Evolutionary conservation across 192 early-diverging fungal genomes (phyloP).

Genomic region (Backusella sp.): DNA sequence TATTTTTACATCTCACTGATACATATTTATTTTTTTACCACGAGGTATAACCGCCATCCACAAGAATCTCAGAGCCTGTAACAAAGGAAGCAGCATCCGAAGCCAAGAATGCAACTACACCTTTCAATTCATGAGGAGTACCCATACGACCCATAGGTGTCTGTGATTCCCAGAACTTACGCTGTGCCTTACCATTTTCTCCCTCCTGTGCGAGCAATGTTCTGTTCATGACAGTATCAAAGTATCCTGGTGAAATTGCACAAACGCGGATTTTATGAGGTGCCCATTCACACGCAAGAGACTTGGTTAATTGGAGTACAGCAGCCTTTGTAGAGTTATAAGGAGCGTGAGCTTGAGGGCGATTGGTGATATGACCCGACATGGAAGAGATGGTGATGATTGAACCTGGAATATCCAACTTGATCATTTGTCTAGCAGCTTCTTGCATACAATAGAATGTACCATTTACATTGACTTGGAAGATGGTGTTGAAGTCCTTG

Average conservation of each 20-base stretch:
- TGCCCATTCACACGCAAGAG: constrained; percentile 49
- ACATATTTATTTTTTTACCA: neutral
- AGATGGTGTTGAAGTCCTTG: constrained; percentile 22
- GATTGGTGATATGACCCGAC: constrained; percentile 35
- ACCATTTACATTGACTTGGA: constrained; percentile 39
- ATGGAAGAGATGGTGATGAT: constrained; percentile 45
- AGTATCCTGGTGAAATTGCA: constrained; percentile 41
- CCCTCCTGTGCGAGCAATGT: constrained; percentile 22
- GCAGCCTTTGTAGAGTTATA: constrained; percentile 48
- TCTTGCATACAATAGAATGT: constrained; percentile 37
- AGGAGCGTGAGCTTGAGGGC: constrained; percentile 39
- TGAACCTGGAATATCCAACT: constrained; percentile 22
- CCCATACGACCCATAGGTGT: constrained; percentile 30
- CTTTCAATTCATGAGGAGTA: constrained; percentile 31
- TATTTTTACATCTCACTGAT: neutral
- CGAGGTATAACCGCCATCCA: constrained; percentile 36
- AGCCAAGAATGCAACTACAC: constrained; percentile 55
- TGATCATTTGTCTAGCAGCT: constrained; percentile 39
- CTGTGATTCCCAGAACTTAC: constrained; percentile 22
- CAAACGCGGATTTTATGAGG: constrained; percentile 38
- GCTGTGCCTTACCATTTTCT: constrained; percentile 11
- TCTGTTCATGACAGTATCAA: constrained; percentile 39
- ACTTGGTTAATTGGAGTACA: constrained; percentile 43
- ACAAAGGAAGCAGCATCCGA: constrained; percentile 61
- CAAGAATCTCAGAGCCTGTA: constrained; percentile 44